A percentile compares a stretch with the other conserved stretches of the same genome.
phyloP scores from a whole-genome alignment of 306 rosid genomes.

The Medicago arabica region DNA sequence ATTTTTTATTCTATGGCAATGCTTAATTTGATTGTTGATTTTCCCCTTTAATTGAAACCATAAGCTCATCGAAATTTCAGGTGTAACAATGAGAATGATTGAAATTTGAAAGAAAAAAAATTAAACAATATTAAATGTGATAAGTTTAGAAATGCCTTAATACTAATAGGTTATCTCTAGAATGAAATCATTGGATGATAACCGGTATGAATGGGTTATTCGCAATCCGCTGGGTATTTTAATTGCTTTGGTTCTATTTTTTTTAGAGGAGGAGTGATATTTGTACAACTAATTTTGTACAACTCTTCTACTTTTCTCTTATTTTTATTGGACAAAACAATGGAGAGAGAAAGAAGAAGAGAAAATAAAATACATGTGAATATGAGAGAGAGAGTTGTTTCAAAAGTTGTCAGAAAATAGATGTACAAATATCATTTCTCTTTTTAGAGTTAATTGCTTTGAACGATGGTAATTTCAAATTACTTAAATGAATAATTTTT shows the following conservation, averaged over 20 bases:
- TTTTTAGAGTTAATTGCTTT: too few relatives aligned
- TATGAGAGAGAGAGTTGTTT: too few relatives aligned
- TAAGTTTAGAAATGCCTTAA: conserved; percentile 33
- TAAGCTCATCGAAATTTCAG: conserved; percentile 61
- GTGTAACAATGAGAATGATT: conserved; percentile 33
- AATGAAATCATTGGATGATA: not conserved
- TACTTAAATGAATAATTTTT: not conserved
- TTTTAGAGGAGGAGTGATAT: too few relatives aligned
- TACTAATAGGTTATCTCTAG: not conserved
- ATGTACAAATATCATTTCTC: too few relatives aligned
- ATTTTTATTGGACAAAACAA: too few relatives aligned
- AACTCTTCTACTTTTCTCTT: too few relatives aligned
- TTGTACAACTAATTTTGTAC: too few relatives aligned
- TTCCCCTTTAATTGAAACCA: conserved; percentile 50
- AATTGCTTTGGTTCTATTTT: not conserved
- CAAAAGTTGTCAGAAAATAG: too few relatives aligned
- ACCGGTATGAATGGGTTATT: not conserved
- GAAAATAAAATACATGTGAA: too few relatives aligned
- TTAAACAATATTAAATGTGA: not conserved
- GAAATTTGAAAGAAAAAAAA: conserved; percentile 10
- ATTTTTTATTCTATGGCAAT: conserved; percentile 53
- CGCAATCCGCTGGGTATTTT: not conserved
- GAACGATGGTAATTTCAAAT: too few relatives aligned
- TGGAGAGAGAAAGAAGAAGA: too few relatives aligned
- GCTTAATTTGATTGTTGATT: conserved; percentile 42